These are phyloP conservation scores for Iberis amara DNA, from an alignment of 441 rosid species.

Conservation along the genomic window DNA sequence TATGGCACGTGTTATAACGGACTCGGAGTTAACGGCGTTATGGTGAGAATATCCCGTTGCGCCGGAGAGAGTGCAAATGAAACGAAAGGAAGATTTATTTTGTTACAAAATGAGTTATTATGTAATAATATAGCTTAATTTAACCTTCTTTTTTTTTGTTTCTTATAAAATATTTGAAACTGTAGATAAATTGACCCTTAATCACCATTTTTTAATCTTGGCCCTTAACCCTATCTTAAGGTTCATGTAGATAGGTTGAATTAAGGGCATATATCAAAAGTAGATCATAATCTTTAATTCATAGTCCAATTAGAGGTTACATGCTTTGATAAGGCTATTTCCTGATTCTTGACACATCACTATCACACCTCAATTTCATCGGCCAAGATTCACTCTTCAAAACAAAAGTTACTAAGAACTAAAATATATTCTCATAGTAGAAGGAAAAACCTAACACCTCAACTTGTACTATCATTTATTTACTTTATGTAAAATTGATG, in stretches of 20 bases:
- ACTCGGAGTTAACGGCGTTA: slow-evolving; percentile 51
- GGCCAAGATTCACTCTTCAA: slow-evolving; percentile 13
- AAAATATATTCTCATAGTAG: no score
- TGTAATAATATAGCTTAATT: background rate
- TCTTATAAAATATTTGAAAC: background rate
- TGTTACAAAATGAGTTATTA: slow-evolving; percentile 21
- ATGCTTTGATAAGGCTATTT: slow-evolving; percentile 8
- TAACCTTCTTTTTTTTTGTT: no score
- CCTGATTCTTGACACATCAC: slow-evolving; percentile 5
- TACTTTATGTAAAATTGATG: no score
- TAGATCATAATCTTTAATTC: slow-evolving; percentile 13
- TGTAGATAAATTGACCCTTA: slow-evolving; percentile 26
- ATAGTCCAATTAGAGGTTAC: slow-evolving; percentile 9
- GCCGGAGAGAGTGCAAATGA: slow-evolving; percentile 5
- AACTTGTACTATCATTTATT: no score
- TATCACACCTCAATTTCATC: slow-evolving; percentile 19
- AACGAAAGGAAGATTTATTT: no score
- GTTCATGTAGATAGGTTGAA: slow-evolving; percentile 21
- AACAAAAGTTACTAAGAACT: background rate
- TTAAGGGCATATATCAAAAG: slow-evolving; percentile 16
- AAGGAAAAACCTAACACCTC: no score
- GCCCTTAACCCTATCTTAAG: slow-evolving; percentile 27
- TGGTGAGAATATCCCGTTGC: slow-evolving; percentile 34
- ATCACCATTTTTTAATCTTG: slow-evolving; percentile 8
- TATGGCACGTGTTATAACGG: slow-evolving; percentile 23